Evolutionary conservation across 2,329 filamentous ascomycete species (phyloP).

Genomic region (Arthrocladium fulminans): DNA sequence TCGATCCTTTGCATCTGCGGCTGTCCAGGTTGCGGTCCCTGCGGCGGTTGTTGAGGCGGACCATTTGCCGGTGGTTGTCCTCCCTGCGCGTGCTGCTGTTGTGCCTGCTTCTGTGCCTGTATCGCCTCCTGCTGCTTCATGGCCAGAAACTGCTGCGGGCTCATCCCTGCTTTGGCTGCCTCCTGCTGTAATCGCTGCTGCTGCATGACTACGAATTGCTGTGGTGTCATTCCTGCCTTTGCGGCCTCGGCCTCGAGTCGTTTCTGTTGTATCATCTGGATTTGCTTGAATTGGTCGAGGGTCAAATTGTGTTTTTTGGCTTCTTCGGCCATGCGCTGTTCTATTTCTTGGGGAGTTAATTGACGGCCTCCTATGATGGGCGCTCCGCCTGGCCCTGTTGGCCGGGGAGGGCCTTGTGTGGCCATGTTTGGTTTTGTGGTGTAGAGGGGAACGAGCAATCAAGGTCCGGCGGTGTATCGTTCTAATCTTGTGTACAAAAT

Average conservation of each 20-base stretch:
- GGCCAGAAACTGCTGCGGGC: slow-evolving; percentile 43
- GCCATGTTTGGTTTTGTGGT: background rate
- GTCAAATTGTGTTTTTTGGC: slow-evolving; percentile 75
- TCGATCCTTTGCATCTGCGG: slow-evolving; percentile 39
- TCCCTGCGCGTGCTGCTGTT: slow-evolving; percentile 31
- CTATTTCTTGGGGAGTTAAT: slow-evolving; percentile 52
- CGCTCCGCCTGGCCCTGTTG: slow-evolving; percentile 54
- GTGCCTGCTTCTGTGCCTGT: slow-evolving; percentile 29
- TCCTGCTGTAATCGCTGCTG: slow-evolving; percentile 38
- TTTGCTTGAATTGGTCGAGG: slow-evolving; percentile 59
- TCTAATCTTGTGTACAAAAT: too few species aligned
- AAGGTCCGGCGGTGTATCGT: too few species aligned
- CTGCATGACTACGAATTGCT: slow-evolving; percentile 58
- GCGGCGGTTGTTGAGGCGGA: slow-evolving; percentile 21
- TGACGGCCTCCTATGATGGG: slow-evolving; percentile 4
- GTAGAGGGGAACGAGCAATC: too few species aligned
- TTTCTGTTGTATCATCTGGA: slow-evolving; percentile 51
- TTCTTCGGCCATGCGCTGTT: slow-evolving; percentile 71
- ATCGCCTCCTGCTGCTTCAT: slow-evolving; percentile 34
- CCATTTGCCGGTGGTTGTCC: slow-evolving; percentile 30
- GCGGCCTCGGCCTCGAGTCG: slow-evolving; percentile 56
- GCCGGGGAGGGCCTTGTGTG: slow-evolving; percentile 44
- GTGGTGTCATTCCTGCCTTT: slow-evolving; percentile 74
- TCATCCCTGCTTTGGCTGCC: slow-evolving; percentile 43
- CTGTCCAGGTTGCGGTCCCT: slow-evolving; percentile 10